Evolutionary conservation across 805 yeast species (phyloP).

Genomic region (Ogataea angusta): DNA sequence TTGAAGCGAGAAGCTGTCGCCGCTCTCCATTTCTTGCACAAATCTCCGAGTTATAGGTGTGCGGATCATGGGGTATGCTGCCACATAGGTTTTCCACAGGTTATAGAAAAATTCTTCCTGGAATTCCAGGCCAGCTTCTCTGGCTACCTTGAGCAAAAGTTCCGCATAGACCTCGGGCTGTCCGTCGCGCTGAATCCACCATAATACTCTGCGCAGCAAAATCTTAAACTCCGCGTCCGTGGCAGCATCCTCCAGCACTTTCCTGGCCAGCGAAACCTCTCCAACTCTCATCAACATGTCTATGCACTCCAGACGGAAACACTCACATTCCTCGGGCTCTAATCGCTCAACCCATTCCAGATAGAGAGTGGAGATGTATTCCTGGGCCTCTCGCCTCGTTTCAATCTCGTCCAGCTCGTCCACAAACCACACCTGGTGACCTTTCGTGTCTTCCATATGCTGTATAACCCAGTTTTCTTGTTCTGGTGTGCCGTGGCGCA

Average conservation of each 20-base stretch:
- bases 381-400: not conserved
- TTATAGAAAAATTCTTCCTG: constrained; percentile 18
- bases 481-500: constrained; percentile 19
- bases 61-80: constrained; percentile 22
- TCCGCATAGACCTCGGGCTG: constrained; percentile 22
- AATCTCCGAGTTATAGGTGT: constrained; percentile 19
- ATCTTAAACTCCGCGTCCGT: constrained; percentile 7
- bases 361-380: constrained; percentile 2
- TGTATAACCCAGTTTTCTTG: constrained; percentile 24
- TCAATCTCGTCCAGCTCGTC: constrained; percentile 14
- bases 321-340: constrained; percentile 5
- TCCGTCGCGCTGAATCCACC: constrained; percentile 15
- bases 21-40: not conserved
- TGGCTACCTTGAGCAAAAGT: constrained; percentile 27
- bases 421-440: constrained; percentile 18
- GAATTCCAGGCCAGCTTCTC: constrained; percentile 19
- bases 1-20: not conserved
- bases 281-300: constrained; percentile 19
- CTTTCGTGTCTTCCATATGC: constrained; percentile 12
- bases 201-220: constrained; percentile 14
- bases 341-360: constrained; percentile 7
- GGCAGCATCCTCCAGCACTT: constrained; percentile 8
- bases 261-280: constrained; percentile 12
- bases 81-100: constrained; percentile 21
- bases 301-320: constrained; percentile 12